Evolutionary conservation across 2,329 filamentous ascomycete genomes (phyloP).

Genomic region (Epichloe sp.): DNA sequence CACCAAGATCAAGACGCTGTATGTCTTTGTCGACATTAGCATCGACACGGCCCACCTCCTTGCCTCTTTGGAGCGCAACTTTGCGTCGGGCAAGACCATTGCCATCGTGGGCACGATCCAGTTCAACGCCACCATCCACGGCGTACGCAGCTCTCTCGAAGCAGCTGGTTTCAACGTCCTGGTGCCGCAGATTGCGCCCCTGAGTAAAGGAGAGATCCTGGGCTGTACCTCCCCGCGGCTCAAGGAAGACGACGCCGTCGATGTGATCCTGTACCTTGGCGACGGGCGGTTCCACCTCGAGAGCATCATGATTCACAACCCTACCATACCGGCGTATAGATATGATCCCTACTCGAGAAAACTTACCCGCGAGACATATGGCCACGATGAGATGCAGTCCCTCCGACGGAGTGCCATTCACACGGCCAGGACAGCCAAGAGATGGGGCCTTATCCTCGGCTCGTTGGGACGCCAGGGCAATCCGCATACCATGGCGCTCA

Average conservation of each 20-base stretch:
- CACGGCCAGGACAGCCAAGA: conserved; percentile 61
- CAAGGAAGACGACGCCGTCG: conserved; percentile 43
- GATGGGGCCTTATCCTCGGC: conserved; percentile 92
- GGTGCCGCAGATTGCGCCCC: conserved; percentile 81
- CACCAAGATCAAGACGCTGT: conserved; percentile 91
- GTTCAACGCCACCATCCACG: conserved; percentile 95
- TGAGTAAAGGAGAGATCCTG: conserved; percentile 90
- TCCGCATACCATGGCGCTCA: conserved; percentile 76
- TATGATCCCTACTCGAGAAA: conserved; percentile 95
- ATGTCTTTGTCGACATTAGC: conserved; percentile 95
- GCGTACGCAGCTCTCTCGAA: conserved; percentile 63
- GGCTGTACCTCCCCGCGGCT: conserved; percentile 88
- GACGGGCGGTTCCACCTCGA: conserved; percentile 94
- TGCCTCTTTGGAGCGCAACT: conserved; percentile 79
- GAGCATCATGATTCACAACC: conserved; percentile 98
- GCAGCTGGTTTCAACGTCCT: conserved; percentile 73
- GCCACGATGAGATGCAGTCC: conserved; percentile 79
- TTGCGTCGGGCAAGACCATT: conserved; percentile 70
- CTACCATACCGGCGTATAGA: conserved; percentile 75
- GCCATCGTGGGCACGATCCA: conserved; percentile 95
- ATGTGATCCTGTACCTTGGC: conserved; percentile 77
- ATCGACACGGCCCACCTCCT: conserved; percentile 85
- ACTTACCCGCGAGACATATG: conserved; percentile 82
- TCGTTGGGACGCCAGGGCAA: conserved; percentile 90
- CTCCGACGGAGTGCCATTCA: conserved; percentile 66